Percentiles rank a stretch among this genome's conserved stretches.
Evolutionary conservation across 2,329 filamentous ascomycete genomes (phyloP).

Genomic region (Simplicillium sp.): DNA sequence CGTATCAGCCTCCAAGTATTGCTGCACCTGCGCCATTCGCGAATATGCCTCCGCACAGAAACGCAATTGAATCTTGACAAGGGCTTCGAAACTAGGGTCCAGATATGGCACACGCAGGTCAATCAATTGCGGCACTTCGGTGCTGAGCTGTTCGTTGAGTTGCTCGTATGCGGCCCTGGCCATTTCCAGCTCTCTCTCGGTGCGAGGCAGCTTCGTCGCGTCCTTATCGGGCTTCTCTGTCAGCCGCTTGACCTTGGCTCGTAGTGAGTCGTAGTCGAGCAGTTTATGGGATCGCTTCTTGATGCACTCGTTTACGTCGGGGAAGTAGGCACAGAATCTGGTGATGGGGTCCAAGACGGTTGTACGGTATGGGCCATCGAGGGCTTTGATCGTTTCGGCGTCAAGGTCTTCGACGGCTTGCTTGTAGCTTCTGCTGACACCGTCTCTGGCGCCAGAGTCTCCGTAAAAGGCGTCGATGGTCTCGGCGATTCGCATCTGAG

Average conservation of each 20-base stretch:
- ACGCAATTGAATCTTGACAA: conserved; percentile 95
- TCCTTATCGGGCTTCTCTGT: conserved; percentile 99
- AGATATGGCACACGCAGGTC: conserved; percentile 94
- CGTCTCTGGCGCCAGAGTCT: conserved; percentile 87
- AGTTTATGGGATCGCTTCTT: conserved; percentile 99
- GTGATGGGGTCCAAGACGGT: conserved; percentile 94
- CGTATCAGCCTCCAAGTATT: conserved; percentile 92
- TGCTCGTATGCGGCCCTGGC: conserved; percentile 90
- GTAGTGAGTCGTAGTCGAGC: conserved; percentile 93
- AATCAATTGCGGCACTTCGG: conserved; percentile 89
- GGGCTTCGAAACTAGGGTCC: conserved; percentile 91
- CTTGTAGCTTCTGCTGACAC: conserved; percentile 94
- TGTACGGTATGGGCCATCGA: conserved; percentile 89
- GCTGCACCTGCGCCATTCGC: conserved; percentile 97
- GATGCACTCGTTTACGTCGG: conserved; percentile 98
- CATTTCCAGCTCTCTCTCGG: conserved; percentile 94
- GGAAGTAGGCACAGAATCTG: conserved; percentile 96
- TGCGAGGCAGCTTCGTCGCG: conserved; percentile 86
- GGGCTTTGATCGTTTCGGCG: conserved; percentile 94
- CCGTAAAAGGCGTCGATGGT: conserved; percentile 99
- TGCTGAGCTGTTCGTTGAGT: conserved; percentile 90
- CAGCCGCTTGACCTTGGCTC: conserved; percentile 92
- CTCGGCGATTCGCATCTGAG: conserved; percentile 98
- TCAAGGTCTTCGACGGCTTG: conserved; percentile 97
- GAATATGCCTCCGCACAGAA: conserved; percentile 98